A percentile compares a stretch with the other conserved stretches of the same genome.
These are phyloP conservation scores for Lomentospora prolificans DNA, from an alignment of 2,329 filamentous ascomycete species.

Conservation along the genomic window DNA sequence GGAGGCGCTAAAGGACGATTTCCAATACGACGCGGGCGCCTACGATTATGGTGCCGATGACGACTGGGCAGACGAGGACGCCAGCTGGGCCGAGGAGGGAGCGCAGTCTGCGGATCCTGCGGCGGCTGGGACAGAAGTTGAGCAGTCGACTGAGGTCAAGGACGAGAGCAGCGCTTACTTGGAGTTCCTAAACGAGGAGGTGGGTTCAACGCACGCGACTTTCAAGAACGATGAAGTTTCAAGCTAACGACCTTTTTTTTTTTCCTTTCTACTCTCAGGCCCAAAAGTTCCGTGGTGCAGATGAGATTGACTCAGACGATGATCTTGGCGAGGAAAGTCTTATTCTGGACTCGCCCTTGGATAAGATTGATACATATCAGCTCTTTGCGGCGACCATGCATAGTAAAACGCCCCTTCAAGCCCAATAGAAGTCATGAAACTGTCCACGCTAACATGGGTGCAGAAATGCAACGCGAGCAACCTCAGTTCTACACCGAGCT, in stretches of 20 bases:
- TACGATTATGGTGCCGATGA: slow-evolving; percentile 65
- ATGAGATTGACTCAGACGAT: slow-evolving; percentile 64
- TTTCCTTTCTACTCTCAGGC: slow-evolving; percentile 39
- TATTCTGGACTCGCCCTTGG: slow-evolving; percentile 84
- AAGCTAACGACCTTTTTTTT: background rate
- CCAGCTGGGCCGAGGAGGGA: slow-evolving; percentile 68
- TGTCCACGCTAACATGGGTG: slow-evolving; percentile 18
- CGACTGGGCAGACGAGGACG: slow-evolving; percentile 73
- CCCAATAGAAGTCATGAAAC: background rate
- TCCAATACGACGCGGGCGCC: slow-evolving; percentile 51
- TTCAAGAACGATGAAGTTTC: background rate
- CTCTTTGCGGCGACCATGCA: slow-evolving; percentile 75
- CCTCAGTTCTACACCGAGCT: slow-evolving; percentile 79
- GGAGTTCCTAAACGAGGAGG: slow-evolving; percentile 90
- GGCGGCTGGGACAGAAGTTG: slow-evolving; percentile 57
- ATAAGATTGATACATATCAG: slow-evolving; percentile 90
- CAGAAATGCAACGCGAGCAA: slow-evolving; percentile 82
- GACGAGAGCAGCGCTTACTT: slow-evolving; percentile 92
- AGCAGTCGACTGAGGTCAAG: slow-evolving; percentile 57
- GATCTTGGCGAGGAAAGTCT: slow-evolving; percentile 90
- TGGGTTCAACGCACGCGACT: slow-evolving; percentile 23
- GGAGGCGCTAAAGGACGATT: slow-evolving; percentile 84
- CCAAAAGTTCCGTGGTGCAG: slow-evolving; percentile 67
- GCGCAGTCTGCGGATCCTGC: slow-evolving; percentile 60
- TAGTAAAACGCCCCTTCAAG: slow-evolving; percentile 39